phyloP scores from a whole-genome alignment of 2,329 filamentous ascomycete genomes.

The Xylaria sp. region DNA sequence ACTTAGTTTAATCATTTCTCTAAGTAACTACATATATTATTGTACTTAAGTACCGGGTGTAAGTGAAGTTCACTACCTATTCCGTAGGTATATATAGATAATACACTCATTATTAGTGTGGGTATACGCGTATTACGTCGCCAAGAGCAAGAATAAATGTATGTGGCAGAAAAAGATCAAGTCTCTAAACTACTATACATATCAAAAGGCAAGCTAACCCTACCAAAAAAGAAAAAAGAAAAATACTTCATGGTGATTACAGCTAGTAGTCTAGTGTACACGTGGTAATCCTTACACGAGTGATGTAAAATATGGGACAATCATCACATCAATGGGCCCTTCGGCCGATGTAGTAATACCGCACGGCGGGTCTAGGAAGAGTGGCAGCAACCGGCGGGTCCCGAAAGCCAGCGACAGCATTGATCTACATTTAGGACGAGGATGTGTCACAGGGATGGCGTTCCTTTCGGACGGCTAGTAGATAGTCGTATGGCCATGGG shows the following conservation, averaged over 20 bases:
- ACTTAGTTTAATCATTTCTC: background rate
- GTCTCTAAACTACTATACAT: too few species aligned
- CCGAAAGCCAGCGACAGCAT: slow-evolving; percentile 24
- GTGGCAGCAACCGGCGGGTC: slow-evolving; percentile 19
- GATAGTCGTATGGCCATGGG: background rate
- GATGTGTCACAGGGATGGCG: slow-evolving; percentile 37
- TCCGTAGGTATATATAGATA: background rate
- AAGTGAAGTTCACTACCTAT: background rate
- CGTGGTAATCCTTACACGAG: background rate
- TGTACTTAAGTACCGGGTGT: background rate
- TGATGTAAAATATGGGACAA: background rate
- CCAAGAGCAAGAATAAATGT: background rate
- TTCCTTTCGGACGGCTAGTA: slow-evolving; percentile 15
- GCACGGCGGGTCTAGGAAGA: slow-evolving; percentile 2
- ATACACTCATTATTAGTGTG: too few species aligned
- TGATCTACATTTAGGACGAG: slow-evolving; percentile 35
- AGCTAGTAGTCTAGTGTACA: background rate
- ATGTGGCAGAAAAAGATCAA: too few species aligned
- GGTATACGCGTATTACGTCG: background rate
- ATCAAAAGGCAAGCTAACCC: too few species aligned
- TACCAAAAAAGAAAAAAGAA: too few species aligned
- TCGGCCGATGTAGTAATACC: background rate
- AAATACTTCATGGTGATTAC: too few species aligned
- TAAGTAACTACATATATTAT: background rate
- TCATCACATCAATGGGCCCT: background rate